Base-by-base conservation (phyloP, 176 grass and related monocot species). In the Ensete ventricosum region DNA sequence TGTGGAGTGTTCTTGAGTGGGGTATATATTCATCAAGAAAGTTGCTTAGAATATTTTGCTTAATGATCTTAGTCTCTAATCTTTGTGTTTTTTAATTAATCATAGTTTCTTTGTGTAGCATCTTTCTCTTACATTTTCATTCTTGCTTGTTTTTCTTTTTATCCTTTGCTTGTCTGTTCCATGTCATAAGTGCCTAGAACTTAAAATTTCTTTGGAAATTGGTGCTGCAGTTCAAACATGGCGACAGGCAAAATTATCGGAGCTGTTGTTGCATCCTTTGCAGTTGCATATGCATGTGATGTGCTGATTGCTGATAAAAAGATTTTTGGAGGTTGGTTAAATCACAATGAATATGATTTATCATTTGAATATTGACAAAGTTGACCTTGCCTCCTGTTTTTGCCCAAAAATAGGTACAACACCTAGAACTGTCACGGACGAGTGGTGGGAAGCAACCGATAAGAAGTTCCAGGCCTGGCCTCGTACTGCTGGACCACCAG, bases 381-480 rank as follows among this genome's bases (percentile, higher is more conserved):
- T 7, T 7, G 24, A 64, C 52, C n/a, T 21, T 55, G 11, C 48
- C 72, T 25, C 6, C 21, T 74, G 60, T 19, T 64, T 20, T 69
- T 2, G 24, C 72, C 79, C 78, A 27, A 79, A 76, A 85, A 2
- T 79, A 96, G 92, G 92, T n/a, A 96, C 92, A 0, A 96, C 87
- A 51, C 89, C 92, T 17, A 79, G 25, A 21, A 96, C 89, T 1
- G 69, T 89, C 1, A 52, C 92, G 0, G 53, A 92, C 68, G 92
- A 96, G 73, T 96, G 92, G 92, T 96, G 79, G 85, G 52, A 76
- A 51, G 86, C 80, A n/a, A 96, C 92, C 2, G 92, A 96, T 63
- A 78, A 85, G 84, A 81, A 83, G 82, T 92, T 96, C 53, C 89
- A 96, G 78, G 89, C 92, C 20, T 96, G 92, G 89, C 92, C 92